A percentile compares a stretch with the other conserved stretches of the same genome.
Evolutionary conservation across 208 protist species (phyloP).

Genomic region (Perkinsela sp.): DNA sequence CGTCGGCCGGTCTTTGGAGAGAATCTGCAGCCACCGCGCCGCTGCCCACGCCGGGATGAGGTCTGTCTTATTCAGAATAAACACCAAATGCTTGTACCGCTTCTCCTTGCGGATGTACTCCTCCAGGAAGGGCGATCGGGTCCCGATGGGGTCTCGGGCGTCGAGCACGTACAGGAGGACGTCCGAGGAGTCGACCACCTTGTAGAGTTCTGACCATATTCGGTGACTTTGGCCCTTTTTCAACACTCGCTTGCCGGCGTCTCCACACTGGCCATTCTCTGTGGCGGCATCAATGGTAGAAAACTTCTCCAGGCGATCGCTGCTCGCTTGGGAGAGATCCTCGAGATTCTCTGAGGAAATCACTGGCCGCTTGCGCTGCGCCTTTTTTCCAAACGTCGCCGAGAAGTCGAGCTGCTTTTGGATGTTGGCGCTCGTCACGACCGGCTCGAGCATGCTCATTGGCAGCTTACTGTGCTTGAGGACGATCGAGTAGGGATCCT

Average conservation of each 20-base stretch:
- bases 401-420: slow-evolving; percentile 76
- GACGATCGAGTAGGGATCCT: slow-evolving; percentile 90
- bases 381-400: slow-evolving; percentile 79
- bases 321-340: slow-evolving; percentile 15
- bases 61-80: slow-evolving; percentile 99
- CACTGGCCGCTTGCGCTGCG: slow-evolving; percentile 58
- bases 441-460: slow-evolving; percentile 66
- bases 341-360: slow-evolving; percentile 21
- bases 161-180: slow-evolving; percentile 94
- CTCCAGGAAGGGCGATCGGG: slow-evolving; percentile 70
- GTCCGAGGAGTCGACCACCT: slow-evolving; percentile 97
- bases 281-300: slow-evolving; percentile 14
- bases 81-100: slow-evolving; percentile 93
- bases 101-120: slow-evolving; percentile 74
- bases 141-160: slow-evolving; percentile 93
- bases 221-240: slow-evolving; percentile 90
- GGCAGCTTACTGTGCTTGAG: slow-evolving; percentile 88
- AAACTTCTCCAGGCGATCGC: slow-evolving; percentile 16
- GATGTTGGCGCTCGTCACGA: slow-evolving; percentile 31
- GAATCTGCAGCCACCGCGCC: slow-evolving; percentile 74
- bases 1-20: slow-evolving; percentile 92
- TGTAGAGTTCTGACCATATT: slow-evolving; percentile 98
- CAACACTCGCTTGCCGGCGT: slow-evolving; percentile 63
- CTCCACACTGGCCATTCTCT: slow-evolving; percentile 5
- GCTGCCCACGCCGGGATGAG: slow-evolving; percentile 95